Percentiles rank a stretch among this genome's conserved stretches.
Conservation (phyloP, 2,329 filamentous ascomycete species). For the Botrytis deweyae region DNA sequence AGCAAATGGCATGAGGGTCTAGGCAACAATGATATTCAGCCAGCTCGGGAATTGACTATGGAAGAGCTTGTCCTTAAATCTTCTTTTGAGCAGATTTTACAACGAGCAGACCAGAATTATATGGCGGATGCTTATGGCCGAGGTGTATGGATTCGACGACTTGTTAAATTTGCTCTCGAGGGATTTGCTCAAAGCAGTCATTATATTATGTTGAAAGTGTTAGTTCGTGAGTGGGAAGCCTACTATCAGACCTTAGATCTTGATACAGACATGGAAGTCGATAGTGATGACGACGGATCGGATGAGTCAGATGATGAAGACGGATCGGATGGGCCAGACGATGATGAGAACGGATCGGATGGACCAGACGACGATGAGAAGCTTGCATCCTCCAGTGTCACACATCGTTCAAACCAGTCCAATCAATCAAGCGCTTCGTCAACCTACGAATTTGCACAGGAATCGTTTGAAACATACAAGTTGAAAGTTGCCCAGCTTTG, state of each 20-base stretch:
- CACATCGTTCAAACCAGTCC: too few species aligned
- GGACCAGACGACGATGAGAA: too few species aligned
- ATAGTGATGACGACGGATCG: not conserved
- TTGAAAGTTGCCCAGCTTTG: slow-evolving; percentile 27
- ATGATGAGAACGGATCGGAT: too few species aligned
- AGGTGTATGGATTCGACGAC: slow-evolving; percentile 9
- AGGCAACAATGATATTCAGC: slow-evolving; percentile 20
- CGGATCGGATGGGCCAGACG: too few species aligned
- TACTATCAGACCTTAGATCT: too few species aligned
- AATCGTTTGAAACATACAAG: slow-evolving; percentile 15
- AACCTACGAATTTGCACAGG: not conserved
- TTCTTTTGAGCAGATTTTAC: slow-evolving; percentile 1
- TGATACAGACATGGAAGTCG: not conserved
- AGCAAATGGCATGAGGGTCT: slow-evolving; percentile 11
- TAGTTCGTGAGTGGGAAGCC: too few species aligned
- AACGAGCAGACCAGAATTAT: not conserved
- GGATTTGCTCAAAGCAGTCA: too few species aligned
- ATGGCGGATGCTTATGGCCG: slow-evolving; percentile 9
- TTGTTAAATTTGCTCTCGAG: not conserved
- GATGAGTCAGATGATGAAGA: too few species aligned
- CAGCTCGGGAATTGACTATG: slow-evolving; percentile 20
- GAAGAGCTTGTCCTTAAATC: slow-evolving; percentile 30
- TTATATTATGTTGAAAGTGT: too few species aligned
- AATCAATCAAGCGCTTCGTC: not conserved
- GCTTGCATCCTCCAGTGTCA: too few species aligned